Evolutionary conservation across 2,329 filamentous ascomycete genomes (phyloP).

Genomic region (Aureobasidium sp.): DNA sequence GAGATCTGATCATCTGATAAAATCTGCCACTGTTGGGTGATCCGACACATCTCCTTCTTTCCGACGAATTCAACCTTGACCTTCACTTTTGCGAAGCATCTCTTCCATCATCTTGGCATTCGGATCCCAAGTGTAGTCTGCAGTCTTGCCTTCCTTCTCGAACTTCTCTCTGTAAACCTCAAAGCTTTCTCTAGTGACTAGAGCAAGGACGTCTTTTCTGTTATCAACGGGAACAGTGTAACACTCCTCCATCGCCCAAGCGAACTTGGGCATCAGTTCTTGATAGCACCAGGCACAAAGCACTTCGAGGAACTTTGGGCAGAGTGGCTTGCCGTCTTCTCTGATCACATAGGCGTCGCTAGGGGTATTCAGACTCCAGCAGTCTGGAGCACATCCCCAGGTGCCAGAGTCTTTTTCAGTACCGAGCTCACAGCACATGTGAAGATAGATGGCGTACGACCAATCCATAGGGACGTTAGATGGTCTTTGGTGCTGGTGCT

Average conservation of each 20-base stretch:
- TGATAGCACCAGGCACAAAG: background rate
- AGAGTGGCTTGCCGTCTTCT: background rate
- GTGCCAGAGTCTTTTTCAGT: background rate
- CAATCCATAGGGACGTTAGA: background rate
- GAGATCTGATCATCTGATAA: slow-evolving; percentile 2
- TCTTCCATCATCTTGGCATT: background rate
- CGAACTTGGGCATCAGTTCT: background rate
- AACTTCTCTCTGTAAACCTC: background rate
- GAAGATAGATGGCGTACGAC: background rate
- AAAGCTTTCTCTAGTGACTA: background rate
- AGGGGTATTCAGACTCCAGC: background rate
- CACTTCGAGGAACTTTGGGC: background rate
- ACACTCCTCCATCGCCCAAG: background rate
- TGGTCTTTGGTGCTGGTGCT: background rate
- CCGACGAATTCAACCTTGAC: background rate
- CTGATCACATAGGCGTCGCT: background rate
- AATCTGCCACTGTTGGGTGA: background rate
- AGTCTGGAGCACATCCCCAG: background rate
- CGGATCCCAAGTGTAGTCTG: background rate
- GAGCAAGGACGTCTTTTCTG: background rate
- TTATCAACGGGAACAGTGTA: background rate
- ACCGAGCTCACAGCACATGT: background rate
- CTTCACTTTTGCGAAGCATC: background rate
- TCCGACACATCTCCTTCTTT: background rate
- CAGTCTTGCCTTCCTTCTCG: background rate